Evolutionary conservation across 306 rosid genomes (phyloP).

Genomic region (Prunus kanzakura): DNA sequence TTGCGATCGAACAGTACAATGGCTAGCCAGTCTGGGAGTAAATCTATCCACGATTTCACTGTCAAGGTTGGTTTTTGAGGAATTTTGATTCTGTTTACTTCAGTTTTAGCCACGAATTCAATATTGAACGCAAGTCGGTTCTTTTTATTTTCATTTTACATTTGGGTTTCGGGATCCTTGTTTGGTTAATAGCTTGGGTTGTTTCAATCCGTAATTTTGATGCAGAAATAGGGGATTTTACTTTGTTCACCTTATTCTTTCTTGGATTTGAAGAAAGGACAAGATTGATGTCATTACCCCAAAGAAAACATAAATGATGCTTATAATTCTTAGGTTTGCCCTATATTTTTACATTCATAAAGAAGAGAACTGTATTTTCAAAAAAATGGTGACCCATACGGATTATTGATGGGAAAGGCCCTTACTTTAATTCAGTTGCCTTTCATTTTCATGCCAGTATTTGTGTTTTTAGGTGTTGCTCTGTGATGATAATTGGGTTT

Average conservation of each 20-base stretch:
- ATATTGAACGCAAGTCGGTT: background rate
- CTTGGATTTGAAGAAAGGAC: background rate
- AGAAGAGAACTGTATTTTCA: background rate
- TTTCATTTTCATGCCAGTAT: background rate
- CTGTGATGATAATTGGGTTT: background rate
- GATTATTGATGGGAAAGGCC: background rate
- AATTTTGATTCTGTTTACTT: background rate
- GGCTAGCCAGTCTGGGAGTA: constrained; percentile 52
- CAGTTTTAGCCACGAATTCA: constrained; percentile 8
- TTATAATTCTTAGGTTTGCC: background rate
- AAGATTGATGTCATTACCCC: background rate
- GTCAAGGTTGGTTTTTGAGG: constrained; percentile 40
- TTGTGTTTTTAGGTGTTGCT: background rate
- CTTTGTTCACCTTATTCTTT: too few species aligned
- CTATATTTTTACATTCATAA: background rate
- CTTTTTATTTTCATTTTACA: background rate
- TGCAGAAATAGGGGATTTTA: background rate
- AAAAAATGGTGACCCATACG: too few species aligned
- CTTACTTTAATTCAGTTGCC: background rate
- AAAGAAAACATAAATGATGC: background rate
- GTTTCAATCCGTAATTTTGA: background rate
- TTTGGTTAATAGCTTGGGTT: background rate
- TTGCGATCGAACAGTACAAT: constrained; percentile 36
- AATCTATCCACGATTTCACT: constrained; percentile 63
- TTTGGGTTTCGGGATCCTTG: background rate